phyloP scores from a whole-genome alignment of 768 basidiomycete species.

The Psilocybe cubensis region DNA sequence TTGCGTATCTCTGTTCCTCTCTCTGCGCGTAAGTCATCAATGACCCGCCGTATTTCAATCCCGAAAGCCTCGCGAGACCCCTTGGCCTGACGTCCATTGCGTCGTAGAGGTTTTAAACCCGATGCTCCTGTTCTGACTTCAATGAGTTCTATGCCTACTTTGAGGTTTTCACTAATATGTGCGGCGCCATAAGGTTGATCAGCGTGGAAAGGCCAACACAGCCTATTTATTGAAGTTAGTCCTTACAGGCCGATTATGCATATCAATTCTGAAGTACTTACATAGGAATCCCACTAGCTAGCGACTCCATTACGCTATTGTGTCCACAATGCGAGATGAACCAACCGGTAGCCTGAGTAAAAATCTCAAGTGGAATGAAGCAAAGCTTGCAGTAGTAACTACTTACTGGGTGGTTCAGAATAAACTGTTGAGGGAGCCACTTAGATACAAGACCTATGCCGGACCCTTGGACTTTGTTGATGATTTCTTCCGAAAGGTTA shows the following conservation, averaged over 20 bases:
- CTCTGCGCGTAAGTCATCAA: background rate
- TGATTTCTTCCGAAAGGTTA: constrained; percentile 1
- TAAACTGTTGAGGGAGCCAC: constrained; percentile 8
- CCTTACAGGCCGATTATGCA: background rate
- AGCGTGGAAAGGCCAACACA: constrained; percentile 14
- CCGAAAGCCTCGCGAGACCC: constrained; percentile 12
- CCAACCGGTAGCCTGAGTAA: constrained; percentile 11
- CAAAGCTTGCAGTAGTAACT: too few species aligned
- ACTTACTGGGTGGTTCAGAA: constrained; percentile 6
- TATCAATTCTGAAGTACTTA: background rate
- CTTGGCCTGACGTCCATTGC: constrained; percentile 5
- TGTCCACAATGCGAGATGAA: constrained; percentile 8
- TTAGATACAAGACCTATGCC: constrained; percentile 1
- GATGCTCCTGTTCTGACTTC: constrained; percentile 8
- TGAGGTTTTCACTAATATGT: constrained; percentile 6
- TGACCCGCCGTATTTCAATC: constrained; percentile 4
- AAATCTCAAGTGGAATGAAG: constrained; percentile 2
- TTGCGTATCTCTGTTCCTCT: constrained; percentile 3
- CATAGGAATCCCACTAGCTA: constrained; percentile 8
- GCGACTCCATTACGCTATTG: constrained; percentile 9
- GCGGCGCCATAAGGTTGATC: constrained; percentile 11
- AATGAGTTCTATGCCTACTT: constrained; percentile 7
- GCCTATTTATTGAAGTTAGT: background rate
- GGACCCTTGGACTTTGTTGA: background rate
- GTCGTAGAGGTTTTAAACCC: constrained; percentile 6